These are phyloP conservation scores for Tremella yokohamensis DNA, from an alignment of 768 basidiomycete species.

Conservation along the genomic window DNA sequence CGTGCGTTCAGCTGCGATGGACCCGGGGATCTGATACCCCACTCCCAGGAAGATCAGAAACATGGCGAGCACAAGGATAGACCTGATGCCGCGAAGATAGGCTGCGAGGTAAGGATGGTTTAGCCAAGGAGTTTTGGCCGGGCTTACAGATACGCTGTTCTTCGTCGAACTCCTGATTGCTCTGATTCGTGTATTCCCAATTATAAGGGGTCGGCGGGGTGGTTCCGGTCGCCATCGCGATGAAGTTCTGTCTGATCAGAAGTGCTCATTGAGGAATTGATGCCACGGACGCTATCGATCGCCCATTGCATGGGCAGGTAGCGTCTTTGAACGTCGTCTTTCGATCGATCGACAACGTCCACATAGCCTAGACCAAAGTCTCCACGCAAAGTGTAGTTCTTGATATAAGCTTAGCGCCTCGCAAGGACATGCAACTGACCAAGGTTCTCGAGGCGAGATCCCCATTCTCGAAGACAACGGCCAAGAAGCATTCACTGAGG, in stretches of 20 bases:
- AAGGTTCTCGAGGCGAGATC: constrained; percentile 51
- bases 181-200: constrained; percentile 69
- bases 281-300: constrained; percentile 60
- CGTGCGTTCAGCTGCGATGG: constrained; percentile 65
- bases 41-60: constrained; percentile 72
- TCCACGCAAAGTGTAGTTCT: constrained; percentile 67
- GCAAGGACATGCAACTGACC: constrained; percentile 51
- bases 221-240: constrained; percentile 63
- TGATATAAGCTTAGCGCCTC: constrained; percentile 23
- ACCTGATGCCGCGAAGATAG: constrained; percentile 63
- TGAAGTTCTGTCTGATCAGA: constrained; percentile 59
- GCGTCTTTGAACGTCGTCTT: constrained; percentile 63
- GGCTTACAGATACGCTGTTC: constrained; percentile 60
- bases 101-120: constrained; percentile 51
- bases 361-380: constrained; percentile 65
- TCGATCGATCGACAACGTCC: constrained; percentile 63
- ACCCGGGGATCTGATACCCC: constrained; percentile 68
- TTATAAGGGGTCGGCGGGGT: constrained; percentile 61
- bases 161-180: constrained; percentile 63
- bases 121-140: background rate
- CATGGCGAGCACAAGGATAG: constrained; percentile 64
- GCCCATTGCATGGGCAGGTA: constrained; percentile 74
- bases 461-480: constrained; percentile 58
- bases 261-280: background rate
- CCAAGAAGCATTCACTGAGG: constrained; percentile 68